phyloP scores from a whole-genome alignment of 345 rosid genomes.

The Raphanus sativus region DNA sequence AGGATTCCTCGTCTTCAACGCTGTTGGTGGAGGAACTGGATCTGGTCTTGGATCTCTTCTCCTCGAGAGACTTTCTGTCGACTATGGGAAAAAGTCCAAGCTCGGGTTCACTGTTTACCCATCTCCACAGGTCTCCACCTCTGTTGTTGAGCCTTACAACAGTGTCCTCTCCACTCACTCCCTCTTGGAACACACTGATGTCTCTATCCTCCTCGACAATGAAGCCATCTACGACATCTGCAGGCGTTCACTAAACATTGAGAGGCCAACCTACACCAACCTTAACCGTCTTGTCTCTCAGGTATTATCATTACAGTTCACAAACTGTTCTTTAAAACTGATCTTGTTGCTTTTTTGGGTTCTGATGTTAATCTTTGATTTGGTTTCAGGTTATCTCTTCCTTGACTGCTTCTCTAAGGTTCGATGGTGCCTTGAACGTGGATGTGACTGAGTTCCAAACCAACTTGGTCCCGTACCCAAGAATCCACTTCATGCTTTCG shows the following conservation, averaged over 20 bases:
- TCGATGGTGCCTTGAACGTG: conserved; percentile 78
- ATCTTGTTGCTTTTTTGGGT: neutral
- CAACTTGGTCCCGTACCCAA: conserved; percentile 77
- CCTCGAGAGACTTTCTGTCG: conserved; percentile 71
- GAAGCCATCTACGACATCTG: conserved; percentile 65
- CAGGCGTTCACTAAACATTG: conserved; percentile 73
- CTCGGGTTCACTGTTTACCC: conserved; percentile 81
- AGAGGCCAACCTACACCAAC: conserved; percentile 77
- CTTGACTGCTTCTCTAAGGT: conserved; percentile 75
- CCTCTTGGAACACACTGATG: conserved; percentile 74
- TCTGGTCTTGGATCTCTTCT: conserved; percentile 85
- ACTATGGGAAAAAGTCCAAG: conserved; percentile 72
- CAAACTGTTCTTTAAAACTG: no score
- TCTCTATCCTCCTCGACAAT: conserved; percentile 55
- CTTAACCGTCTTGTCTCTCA: conserved; percentile 75
- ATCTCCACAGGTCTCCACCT: conserved; percentile 75
- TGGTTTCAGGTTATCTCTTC: conserved; percentile 61
- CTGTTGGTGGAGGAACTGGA: conserved; percentile 83
- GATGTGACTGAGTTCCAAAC: conserved; percentile 82
- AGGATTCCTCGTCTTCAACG: conserved; percentile 78
- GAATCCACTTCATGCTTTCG: conserved; percentile 86
- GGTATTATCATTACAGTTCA: conserved; percentile 35
- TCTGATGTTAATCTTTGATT: neutral
- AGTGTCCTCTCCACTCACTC: conserved; percentile 79
- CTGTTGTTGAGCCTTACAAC: conserved; percentile 80